Conservation (phyloP, 805 yeast genomes). For the Teunomyces stri region DNA sequence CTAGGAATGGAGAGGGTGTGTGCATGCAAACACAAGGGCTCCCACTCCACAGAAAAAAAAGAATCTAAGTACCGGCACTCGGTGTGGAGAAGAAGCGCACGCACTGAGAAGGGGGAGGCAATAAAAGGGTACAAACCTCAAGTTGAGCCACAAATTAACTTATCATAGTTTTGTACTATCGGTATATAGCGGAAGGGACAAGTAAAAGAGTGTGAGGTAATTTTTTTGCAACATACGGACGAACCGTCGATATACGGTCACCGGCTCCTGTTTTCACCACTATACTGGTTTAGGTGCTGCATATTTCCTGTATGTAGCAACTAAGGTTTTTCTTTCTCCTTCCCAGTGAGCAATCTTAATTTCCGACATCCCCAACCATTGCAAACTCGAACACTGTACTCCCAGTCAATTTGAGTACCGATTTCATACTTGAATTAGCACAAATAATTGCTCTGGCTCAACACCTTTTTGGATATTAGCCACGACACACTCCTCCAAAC, state of each 20-base stretch:
- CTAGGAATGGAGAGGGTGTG: neutral
- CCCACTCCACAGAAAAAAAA: neutral
- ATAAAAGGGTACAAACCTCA: neutral
- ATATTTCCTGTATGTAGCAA: neutral
- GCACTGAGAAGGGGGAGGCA: neutral
- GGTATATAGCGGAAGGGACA: too few species aligned
- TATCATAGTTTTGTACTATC: too few species aligned
- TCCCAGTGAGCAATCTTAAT: neutral
- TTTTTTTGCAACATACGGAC: too few species aligned
- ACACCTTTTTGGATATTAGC: neutral
- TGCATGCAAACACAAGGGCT: neutral
- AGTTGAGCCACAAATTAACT: neutral
- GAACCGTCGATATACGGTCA: too few species aligned
- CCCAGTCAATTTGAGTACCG: neutral
- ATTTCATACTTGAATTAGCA: too few species aligned
- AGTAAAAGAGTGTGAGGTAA: too few species aligned
- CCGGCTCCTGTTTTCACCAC: too few species aligned
- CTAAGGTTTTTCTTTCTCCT: neutral
- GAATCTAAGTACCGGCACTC: neutral
- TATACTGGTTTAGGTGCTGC: neutral
- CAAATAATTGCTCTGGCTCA: neutral
- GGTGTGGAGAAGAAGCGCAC: neutral
- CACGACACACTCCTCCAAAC: neutral
- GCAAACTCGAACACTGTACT: neutral
- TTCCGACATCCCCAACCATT: neutral